Evolutionary conservation across 169 alveolate genomes (phyloP).

Genomic region (Plasmodium vivax): DNA sequence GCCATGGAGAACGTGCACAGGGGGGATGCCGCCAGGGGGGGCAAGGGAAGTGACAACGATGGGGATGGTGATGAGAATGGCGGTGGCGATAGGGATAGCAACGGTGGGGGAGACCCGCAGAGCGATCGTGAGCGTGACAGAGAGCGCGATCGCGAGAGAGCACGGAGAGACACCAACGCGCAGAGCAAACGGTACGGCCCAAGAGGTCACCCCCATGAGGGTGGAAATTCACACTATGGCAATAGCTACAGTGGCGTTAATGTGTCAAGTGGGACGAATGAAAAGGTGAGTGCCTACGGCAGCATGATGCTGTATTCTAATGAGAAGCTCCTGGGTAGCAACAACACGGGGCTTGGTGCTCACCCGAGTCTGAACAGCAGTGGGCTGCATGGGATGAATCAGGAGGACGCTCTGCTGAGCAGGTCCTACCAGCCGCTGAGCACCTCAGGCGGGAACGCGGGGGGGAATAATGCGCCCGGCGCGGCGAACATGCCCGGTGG

Average conservation of each 20-base stretch:
- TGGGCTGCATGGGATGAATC: not conserved
- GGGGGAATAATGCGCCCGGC: not conserved
- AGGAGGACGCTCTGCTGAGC: conserved; percentile 1
- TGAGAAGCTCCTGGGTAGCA: conserved; percentile 7
- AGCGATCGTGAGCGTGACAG: not conserved
- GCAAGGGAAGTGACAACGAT: conserved; percentile 3
- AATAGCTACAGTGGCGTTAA: not conserved
- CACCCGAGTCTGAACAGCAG: not conserved
- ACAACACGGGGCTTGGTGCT: not conserved
- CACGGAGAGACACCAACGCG: not conserved
- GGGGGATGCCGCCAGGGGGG: not conserved
- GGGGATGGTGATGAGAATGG: no score
- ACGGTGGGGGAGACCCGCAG: not conserved
- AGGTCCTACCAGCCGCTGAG: not conserved
- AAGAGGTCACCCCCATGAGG: conserved; percentile 4
- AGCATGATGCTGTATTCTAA: conserved; percentile 2
- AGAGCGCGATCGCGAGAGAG: not conserved
- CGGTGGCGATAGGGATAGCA: not conserved
- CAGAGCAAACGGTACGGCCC: conserved; percentile 11
- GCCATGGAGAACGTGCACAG: conserved; percentile 15
- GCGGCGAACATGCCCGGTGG: not conserved
- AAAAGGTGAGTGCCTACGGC: not conserved
- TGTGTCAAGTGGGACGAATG: conserved; percentile 4
- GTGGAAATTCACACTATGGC: conserved; percentile 3
- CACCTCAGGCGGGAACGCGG: not conserved